Conservation (phyloP, 1,284 basidiomycete genomes). For the Coniferiporia sulphurascens region DNA sequence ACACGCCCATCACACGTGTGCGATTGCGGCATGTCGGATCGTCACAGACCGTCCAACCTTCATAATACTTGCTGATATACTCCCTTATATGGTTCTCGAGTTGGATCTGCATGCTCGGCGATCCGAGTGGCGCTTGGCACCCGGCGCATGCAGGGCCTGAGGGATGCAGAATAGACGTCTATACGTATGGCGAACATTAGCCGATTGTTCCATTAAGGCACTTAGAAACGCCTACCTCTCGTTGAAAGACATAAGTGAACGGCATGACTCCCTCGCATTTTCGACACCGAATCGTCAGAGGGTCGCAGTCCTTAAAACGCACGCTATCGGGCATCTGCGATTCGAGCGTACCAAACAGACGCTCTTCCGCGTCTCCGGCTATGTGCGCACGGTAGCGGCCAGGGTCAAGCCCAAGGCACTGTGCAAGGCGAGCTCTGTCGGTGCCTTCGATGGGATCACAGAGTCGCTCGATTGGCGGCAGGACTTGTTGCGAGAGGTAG, state of each 20-base stretch:
- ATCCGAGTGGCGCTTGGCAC: conserved; percentile 53
- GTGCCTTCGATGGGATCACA: conserved; percentile 98
- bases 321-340: conserved; percentile 88
- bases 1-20: conserved; percentile 91
- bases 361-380: conserved; percentile 51
- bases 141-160: conserved; percentile 53
- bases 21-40: conserved; percentile 80
- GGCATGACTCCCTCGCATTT: conserved; percentile 58
- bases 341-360: conserved; percentile 78
- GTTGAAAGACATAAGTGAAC: conserved; percentile 66
- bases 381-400: conserved; percentile 57
- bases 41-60: conserved; percentile 85
- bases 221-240: conserved; percentile 42
- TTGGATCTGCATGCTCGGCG: conserved; percentile 73
- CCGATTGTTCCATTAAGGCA: not conserved
- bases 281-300: conserved; percentile 71
- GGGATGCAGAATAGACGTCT: conserved; percentile 46
- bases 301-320: conserved; percentile 73
- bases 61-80: conserved; percentile 81
- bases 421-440: conserved; percentile 85
- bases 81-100: conserved; percentile 82
- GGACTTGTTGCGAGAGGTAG: conserved; percentile 88
- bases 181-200: not conserved
- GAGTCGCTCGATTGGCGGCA: conserved; percentile 92
- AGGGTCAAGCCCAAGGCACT: conserved; percentile 93